Conservation (phyloP, 768 basidiomycete genomes). For the Calocybe indica region DNA sequence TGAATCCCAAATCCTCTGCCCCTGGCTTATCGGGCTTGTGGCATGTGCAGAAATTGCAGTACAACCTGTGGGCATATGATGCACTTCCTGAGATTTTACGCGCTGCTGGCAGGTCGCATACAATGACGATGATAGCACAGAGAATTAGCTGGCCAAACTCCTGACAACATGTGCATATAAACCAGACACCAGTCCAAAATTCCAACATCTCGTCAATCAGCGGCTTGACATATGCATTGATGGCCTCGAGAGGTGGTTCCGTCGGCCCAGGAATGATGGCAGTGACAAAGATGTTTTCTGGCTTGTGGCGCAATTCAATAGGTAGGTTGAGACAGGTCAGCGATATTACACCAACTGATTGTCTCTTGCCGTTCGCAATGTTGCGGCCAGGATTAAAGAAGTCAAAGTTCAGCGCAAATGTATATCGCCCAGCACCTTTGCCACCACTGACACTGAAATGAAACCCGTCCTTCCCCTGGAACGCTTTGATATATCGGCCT, state of each 20-base stretch:
- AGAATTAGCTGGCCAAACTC: constrained; percentile 13
- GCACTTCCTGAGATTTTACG: constrained; percentile 16
- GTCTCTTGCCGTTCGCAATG: constrained; percentile 16
- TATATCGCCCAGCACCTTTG: constrained; percentile 16
- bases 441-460: constrained; percentile 13
- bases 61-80: constrained; percentile 7
- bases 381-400: constrained; percentile 28
- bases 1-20: neutral
- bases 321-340: constrained; percentile 32
- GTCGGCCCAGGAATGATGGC: constrained; percentile 29
- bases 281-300: constrained; percentile 28
- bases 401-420: constrained; percentile 26
- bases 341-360: constrained; percentile 24
- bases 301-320: constrained; percentile 16
- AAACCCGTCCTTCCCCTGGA: constrained; percentile 19
- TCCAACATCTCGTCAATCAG: constrained; percentile 19
- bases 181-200: constrained; percentile 26
- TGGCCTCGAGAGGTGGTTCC: constrained; percentile 17
- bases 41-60: constrained; percentile 12
- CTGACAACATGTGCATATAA: constrained; percentile 9
- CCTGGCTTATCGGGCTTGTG: neutral
- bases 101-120: constrained; percentile 32
- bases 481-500: constrained; percentile 13
- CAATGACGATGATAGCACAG: constrained; percentile 18
- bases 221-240: constrained; percentile 19